These are phyloP conservation scores for Candida bentonensis DNA, from an alignment of 805 yeast genomes.

Conservation along the genomic window DNA sequence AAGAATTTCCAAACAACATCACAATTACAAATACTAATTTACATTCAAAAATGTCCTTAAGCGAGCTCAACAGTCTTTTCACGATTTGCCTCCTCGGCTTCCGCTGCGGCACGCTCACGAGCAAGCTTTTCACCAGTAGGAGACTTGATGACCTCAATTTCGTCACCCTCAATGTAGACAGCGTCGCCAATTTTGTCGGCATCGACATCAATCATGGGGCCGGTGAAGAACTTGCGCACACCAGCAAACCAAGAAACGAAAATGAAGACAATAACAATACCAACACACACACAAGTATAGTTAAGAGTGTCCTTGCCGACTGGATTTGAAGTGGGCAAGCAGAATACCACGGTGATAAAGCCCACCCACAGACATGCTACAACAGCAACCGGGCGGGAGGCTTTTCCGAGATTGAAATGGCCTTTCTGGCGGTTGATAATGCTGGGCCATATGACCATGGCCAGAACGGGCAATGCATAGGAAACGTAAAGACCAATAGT, in stretches of 20 bases:
- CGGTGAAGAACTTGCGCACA: constrained; percentile 49
- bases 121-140: constrained; percentile 1
- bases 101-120: neutral
- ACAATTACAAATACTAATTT: no score
- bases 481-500: constrained; percentile 13
- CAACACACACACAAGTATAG: constrained; percentile 10
- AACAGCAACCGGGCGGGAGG: constrained; percentile 7
- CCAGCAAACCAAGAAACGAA: constrained; percentile 26
- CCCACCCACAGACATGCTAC: constrained; percentile 14
- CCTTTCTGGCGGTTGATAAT: neutral
- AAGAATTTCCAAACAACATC: neutral
- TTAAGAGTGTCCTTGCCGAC: constrained; percentile 17
- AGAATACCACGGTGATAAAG: constrained; percentile 15
- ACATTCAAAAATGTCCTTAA: neutral
- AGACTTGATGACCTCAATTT: constrained; percentile 1
- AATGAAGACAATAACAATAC: constrained; percentile 14
- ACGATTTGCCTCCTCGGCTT: neutral
- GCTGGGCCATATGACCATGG: constrained; percentile 6
- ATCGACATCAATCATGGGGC: constrained; percentile 17
- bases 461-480: constrained; percentile 10
- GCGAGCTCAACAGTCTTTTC: neutral
- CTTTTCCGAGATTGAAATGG: neutral
- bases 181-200: neutral
- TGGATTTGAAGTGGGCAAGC: constrained; percentile 16
- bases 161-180: constrained; percentile 1